Evolutionary conservation across 768 basidiomycete species (phyloP).

Genomic region (Tricholoma furcatifolium): DNA sequence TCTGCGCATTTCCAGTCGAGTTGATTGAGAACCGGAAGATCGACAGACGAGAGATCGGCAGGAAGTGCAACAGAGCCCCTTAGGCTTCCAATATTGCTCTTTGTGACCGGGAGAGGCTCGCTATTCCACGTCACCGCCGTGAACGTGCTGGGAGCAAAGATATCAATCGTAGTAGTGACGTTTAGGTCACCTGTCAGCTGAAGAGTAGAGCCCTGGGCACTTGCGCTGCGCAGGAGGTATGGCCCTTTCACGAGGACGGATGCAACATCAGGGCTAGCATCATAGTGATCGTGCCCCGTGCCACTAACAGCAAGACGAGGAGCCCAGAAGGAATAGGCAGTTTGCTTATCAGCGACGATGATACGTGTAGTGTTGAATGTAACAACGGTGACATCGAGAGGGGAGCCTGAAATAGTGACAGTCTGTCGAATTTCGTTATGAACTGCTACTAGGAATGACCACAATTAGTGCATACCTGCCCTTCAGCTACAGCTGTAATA

Average conservation of each 20-base stretch:
- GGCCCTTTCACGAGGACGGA: conserved; percentile 33
- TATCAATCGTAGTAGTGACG: conserved; percentile 45
- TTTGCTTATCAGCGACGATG: conserved; percentile 56
- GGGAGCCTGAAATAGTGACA: conserved; percentile 42
- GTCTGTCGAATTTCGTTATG: conserved; percentile 23
- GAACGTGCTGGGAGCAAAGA: conserved; percentile 49
- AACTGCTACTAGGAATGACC: neutral
- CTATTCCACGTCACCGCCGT: conserved; percentile 63
- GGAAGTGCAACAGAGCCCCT: conserved; percentile 38
- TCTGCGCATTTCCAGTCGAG: conserved; percentile 58
- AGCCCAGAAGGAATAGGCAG: conserved; percentile 60
- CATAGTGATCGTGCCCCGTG: conserved; percentile 24
- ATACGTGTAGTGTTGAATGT: conserved; percentile 46
- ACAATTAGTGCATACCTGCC: conserved; percentile 13
- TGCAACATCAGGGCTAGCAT: conserved; percentile 24
- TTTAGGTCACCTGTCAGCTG: conserved; percentile 54
- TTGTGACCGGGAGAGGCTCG: conserved; percentile 27
- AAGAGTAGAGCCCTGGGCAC: conserved; percentile 21
- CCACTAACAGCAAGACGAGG: conserved; percentile 41
- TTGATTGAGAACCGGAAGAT: conserved; percentile 37
- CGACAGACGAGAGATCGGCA: conserved; percentile 22
- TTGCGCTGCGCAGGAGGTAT: conserved; percentile 32
- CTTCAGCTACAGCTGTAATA: conserved; percentile 17
- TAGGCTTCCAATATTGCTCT: conserved; percentile 28
- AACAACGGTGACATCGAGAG: conserved; percentile 36